Evolutionary conservation across 139 green algal genomes (phyloP), one percentile per base, ranked within the genome.

Genomic region (Auxenochlorella pyrenoidosa): DNA sequence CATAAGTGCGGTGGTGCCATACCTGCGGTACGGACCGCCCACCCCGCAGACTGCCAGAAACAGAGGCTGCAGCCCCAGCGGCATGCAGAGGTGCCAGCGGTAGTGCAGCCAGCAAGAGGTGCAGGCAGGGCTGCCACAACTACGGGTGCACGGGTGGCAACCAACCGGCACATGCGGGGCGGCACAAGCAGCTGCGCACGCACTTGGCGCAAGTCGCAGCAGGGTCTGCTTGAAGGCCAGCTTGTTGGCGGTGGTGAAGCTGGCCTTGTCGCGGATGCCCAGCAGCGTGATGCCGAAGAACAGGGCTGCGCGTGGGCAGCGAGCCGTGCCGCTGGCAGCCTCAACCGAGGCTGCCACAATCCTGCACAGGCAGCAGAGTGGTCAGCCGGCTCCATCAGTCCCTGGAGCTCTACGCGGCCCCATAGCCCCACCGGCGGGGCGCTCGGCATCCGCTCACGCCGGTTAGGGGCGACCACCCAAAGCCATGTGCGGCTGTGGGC

Each of bases 211-310:
- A 18, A 83, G 43, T 3, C 78, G 78, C 51, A 72, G 32, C 16
- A 83, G 34, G 1, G 78, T 18, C 78, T 83, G 78, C 54, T 83
- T 83, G 54, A 51, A 83, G 8, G 51, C 51, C 78, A 83, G n/a
- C 78, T 83, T 83, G 51, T 26, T 41, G 15, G 76, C 44, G 28
- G 78, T n/a, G 22, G 78, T 83, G 34, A 83, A 83, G 54, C 30
- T 71, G 32, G 30, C 34, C 13, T 38, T 51, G 26, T 60, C 24
- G 34, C 44, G 59, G 3, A 85, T 22, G 40, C 40, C 80, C 40
- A 65, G 66, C 80, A 85, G 28, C 28, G 59, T 85, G 63, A 75
- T 71, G 30, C 34, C 68, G 34, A 85, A 85, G 59, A 75, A 85
- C 22, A 85, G 63, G 15, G 78, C 78, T 5, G 78, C n/a, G 3